Percentiles rank a stretch among this genome's conserved stretches.
Conservation (phyloP, 1,284 basidiomycete species). For the Microbotryum intermedium region DNA sequence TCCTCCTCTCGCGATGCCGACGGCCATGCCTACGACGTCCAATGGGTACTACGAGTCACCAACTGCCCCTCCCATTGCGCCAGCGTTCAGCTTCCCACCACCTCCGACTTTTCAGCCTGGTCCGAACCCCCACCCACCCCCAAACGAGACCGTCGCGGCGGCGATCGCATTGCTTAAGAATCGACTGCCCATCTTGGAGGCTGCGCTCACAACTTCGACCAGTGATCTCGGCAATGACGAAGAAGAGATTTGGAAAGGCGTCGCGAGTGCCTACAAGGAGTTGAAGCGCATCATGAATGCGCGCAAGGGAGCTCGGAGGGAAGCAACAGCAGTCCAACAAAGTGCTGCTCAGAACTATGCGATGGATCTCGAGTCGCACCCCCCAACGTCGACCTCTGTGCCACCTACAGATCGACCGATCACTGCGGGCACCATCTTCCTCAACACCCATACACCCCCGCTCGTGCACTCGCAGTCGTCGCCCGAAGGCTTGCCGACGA, state of each 20-base stretch:
- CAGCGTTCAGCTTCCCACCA: not conserved
- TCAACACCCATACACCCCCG: constrained; percentile 6
- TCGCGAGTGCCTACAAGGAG: constrained; percentile 27
- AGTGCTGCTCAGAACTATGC: not conserved
- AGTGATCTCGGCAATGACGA: constrained; percentile 25
- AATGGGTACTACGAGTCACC: too few species aligned
- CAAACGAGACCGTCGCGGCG: constrained; percentile 2
- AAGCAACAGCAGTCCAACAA: not conserved
- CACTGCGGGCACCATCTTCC: not conserved
- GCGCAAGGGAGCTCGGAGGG: constrained; percentile 10
- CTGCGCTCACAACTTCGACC: constrained; percentile 20
- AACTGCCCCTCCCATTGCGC: not conserved
- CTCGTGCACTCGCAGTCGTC: constrained; percentile 22
- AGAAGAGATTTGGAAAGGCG: constrained; percentile 31
- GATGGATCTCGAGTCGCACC: constrained; percentile 27
- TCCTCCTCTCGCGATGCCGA: not conserved
- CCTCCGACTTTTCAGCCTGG: not conserved
- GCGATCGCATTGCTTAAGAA: constrained; percentile 26
- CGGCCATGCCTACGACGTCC: not conserved
- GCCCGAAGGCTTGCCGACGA: constrained; percentile 5
- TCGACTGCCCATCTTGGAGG: constrained; percentile 27
- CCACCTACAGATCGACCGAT: not conserved
- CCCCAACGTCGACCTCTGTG: constrained; percentile 1
- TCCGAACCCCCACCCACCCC: not conserved
- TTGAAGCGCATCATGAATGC: constrained; percentile 23